Conservation (phyloP, 768 basidiomycete genomes). For the Suillus luteus region DNA sequence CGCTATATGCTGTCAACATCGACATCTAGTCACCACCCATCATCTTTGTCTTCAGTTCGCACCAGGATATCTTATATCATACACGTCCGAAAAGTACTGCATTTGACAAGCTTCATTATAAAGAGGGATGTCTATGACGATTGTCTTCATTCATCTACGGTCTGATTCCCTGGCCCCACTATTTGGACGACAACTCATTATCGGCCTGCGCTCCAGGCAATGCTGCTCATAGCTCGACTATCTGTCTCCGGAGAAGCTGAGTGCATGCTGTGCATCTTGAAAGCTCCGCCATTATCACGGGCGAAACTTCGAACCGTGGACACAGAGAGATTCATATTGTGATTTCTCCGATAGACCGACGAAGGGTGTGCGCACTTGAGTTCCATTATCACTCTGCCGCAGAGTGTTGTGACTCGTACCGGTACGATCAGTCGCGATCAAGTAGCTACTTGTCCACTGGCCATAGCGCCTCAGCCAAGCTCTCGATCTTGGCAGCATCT, state of each 20-base stretch:
- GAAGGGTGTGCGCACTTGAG: not conserved
- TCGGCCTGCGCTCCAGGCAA: not conserved
- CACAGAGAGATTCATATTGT: not conserved
- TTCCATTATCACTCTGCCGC: not conserved
- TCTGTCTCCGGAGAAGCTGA: not conserved
- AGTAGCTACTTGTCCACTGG: conserved; percentile 12
- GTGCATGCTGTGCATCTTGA: not conserved
- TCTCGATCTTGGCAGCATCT: not conserved
- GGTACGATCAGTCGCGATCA: not conserved
- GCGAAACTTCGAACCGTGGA: not conserved
- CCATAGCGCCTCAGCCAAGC: conserved; percentile 7
- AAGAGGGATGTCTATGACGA: not conserved
- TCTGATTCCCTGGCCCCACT: not conserved
- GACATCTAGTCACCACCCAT: not conserved
- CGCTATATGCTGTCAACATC: not conserved
- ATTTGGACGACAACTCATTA: not conserved
- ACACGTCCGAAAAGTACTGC: not conserved
- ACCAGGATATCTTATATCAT: not conserved
- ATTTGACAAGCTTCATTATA: not conserved
- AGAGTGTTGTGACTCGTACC: not conserved
- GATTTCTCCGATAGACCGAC: not conserved
- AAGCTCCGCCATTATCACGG: not conserved
- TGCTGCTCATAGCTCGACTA: not conserved
- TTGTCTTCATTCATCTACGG: not conserved
- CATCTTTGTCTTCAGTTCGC: not conserved